These are phyloP conservation scores for Neurospora sp. DNA, from an alignment of 495 filamentous ascomycete genomes.

Conservation along the genomic window DNA sequence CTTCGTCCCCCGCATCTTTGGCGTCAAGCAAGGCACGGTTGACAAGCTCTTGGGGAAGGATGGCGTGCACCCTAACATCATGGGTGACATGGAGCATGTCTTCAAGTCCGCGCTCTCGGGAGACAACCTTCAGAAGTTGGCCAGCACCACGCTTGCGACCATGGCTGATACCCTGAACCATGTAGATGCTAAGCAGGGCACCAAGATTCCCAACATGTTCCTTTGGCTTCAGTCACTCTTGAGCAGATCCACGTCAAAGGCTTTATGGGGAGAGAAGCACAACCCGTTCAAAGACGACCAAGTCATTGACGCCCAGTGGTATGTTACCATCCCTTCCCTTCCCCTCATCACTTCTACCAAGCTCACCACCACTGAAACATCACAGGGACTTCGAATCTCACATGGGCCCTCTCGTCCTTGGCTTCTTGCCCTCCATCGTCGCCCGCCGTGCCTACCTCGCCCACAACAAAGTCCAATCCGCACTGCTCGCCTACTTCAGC, in stretches of 20 bases:
- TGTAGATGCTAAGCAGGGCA: not conserved
- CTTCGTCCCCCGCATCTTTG: conserved; percentile 4
- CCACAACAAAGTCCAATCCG: conserved; percentile 10
- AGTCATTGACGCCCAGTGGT: conserved; percentile 12
- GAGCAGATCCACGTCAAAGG: conserved; percentile 18
- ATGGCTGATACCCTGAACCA: conserved; percentile 2
- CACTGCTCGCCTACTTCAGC: conserved; percentile 1
- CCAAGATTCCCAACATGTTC: conserved; percentile 13
- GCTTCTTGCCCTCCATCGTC: conserved; percentile 14
- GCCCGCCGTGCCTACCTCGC: conserved; percentile 21
- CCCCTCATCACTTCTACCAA: not conserved
- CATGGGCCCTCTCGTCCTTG: conserved; percentile 20
- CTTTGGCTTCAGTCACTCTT: conserved; percentile 21
- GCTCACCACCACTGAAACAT: not conserved
- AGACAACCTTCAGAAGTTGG: conserved; percentile 3
- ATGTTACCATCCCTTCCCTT: not conserved
- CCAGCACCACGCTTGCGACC: conserved; percentile 1
- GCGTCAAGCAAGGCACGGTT: not conserved
- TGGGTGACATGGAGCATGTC: conserved; percentile 1
- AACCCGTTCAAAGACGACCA: conserved; percentile 18
- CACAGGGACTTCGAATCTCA: conserved; percentile 17
- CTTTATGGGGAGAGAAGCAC: conserved; percentile 15
- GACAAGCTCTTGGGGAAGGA: not conserved
- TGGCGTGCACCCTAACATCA: not conserved
- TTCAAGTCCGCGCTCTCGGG: conserved; percentile 4